Base-by-base conservation (phyloP, 2,329 filamentous ascomycete genomes). In the Beauveria sp. region DNA sequence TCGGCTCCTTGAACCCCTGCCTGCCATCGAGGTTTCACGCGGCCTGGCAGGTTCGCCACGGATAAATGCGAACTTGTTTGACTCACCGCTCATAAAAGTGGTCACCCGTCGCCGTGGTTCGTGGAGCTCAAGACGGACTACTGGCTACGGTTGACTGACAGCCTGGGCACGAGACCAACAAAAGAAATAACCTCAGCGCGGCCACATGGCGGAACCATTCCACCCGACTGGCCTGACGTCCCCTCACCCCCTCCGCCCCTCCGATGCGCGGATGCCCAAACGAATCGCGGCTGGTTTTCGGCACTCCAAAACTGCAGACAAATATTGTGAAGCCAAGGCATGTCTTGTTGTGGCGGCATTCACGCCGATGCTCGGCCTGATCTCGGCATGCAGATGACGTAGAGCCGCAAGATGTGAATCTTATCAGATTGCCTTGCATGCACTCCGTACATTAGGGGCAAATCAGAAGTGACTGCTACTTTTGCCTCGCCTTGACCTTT, bases 61-160 rank as follows among this genome's bases (percentile, higher is more conserved):
- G 37, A 44, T 3, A 37, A 37, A 37, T 41, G n/a, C n/a, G 40
- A 22, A 14, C 30, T 37, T 24, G 24, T 22, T 28, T 48, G 55
- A 50, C 55, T 57, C 55, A 57, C 55, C 55, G 55, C 55, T 30
- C 30, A 48, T 56, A 57, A 40, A 24, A 48, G 43, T 50, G 44
- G 55, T 37, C 44, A 20, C 5, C 52, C 30, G 22, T 1, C 12
- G 6, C 20, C 37, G 22, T 44, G 40, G 53, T 55, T 43, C 52
- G 37, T 57, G 55, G 55, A 28, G n/a, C 20, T 46, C 4, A 48
- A 30, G 30, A 20, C n/a, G 6, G 41, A 24, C 20, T 43, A n/a
- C 16, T 24, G 30, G 12, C 30, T 34, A 14, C 12, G 30, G 30
- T 34, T 34, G 30, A 14, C 12, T 34, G 10, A 12, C 10, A 24